These are phyloP conservation scores for Magnusiomyces fungicola DNA, from an alignment of 1,139 yeast genomes.

Conservation along the genomic window DNA sequence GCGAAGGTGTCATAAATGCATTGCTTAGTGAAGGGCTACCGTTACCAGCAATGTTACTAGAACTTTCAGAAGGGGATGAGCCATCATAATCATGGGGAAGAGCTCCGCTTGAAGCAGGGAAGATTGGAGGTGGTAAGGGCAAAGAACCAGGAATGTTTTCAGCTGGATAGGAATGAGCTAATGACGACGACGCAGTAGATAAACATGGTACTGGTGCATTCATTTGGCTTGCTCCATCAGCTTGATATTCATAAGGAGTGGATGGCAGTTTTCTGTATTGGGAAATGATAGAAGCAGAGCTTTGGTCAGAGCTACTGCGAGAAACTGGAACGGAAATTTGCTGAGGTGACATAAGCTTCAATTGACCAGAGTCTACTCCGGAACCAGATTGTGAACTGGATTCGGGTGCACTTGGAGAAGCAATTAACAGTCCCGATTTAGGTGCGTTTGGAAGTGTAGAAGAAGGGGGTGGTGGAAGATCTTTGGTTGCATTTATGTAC, in stretches of 20 bases:
- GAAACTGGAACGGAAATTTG: neutral
- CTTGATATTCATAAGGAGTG: neutral
- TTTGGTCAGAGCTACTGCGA: neutral
- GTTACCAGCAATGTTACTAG: neutral
- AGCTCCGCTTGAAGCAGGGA: neutral
- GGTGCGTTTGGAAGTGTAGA: neutral
- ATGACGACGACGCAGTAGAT: no score
- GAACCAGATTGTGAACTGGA: no score
- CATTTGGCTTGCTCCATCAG: neutral
- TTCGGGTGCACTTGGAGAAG: no score
- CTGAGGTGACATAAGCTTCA: no score
- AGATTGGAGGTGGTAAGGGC: neutral
- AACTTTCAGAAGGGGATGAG: neutral
- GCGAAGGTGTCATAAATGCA: neutral
- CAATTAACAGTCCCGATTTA: no score
- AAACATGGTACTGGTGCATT: no score
- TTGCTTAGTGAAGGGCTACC: neutral
- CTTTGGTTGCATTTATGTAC: slow-evolving; percentile 1
- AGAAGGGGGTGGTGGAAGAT: slow-evolving; percentile 1
- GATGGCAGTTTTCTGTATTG: neutral
- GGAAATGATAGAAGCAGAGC: neutral
- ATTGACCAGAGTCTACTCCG: no score
- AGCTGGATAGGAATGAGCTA: no score
- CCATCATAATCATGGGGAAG: neutral
- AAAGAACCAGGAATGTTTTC: neutral